A percentile compares a stretch with the other conserved stretches of the same genome.
phyloP scores from a whole-genome alignment of 371 early-diverging fungal species.

The Coemansia linderi region DNA sequence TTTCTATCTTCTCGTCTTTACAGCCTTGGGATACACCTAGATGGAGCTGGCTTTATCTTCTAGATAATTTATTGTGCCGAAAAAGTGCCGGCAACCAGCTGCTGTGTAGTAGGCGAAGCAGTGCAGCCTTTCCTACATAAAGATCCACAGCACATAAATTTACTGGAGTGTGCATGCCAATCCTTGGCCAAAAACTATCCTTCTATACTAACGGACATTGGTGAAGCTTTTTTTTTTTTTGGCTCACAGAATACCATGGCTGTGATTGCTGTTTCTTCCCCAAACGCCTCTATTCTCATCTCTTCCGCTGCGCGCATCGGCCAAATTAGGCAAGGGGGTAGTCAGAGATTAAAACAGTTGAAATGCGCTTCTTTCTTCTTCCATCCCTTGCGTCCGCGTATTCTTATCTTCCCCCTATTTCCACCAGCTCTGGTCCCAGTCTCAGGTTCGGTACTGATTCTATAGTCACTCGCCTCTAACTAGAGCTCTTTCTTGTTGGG shows the following conservation, averaged over 20 bases:
- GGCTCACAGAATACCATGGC: not conserved
- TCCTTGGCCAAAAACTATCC: too few species aligned
- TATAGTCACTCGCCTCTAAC: not conserved
- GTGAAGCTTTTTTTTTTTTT: not conserved
- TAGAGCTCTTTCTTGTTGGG: not conserved
- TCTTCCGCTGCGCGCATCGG: conserved; percentile 1
- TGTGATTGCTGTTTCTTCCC: not conserved
- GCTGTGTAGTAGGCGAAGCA: too few species aligned
- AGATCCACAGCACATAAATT: too few species aligned
- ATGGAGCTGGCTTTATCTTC: too few species aligned
- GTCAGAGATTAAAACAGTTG: not conserved
- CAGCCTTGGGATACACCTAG: too few species aligned
- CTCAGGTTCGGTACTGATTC: not conserved
- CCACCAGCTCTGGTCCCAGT: not conserved
- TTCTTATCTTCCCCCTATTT: not conserved
- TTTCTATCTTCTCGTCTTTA: too few species aligned
- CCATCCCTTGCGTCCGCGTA: not conserved
- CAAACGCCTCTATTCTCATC: not conserved
- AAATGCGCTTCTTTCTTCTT: not conserved
- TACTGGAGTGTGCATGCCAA: too few species aligned
- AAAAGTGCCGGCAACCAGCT: too few species aligned
- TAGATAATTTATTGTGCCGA: too few species aligned
- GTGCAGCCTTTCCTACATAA: too few species aligned
- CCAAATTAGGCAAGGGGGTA: not conserved
- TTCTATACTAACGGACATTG: too few species aligned